These are phyloP conservation scores for Fomes fomentarius DNA, from an alignment of 1,284 basidiomycete species.

Conservation along the genomic window DNA sequence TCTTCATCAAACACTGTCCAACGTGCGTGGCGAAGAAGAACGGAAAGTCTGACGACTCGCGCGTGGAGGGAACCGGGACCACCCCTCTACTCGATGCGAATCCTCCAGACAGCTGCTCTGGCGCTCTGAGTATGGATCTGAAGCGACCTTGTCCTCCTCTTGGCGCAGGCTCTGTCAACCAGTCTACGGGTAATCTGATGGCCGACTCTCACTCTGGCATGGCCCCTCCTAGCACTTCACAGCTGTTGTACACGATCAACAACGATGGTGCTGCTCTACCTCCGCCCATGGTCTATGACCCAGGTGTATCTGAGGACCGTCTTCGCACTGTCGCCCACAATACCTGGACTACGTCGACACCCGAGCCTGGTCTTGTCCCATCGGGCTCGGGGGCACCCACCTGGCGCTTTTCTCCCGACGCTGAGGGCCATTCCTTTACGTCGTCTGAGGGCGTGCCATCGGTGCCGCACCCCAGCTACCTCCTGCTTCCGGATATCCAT, in stretches of 20 bases:
- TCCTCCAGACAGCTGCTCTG: no score
- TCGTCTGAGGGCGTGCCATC: not conserved
- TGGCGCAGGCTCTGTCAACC: not conserved
- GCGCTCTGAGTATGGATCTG: no score
- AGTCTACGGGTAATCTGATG: not conserved
- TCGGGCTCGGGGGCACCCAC: not conserved
- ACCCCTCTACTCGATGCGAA: not conserved
- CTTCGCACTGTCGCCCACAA: no score
- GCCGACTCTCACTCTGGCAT: not conserved
- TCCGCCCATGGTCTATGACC: no score
- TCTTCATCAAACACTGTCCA: slow-evolving; percentile 77
- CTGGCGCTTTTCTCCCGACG: slow-evolving; percentile 1
- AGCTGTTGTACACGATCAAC: no score
- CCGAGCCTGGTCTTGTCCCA: not conserved
- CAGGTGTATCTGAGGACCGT: no score
- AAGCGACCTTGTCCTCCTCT: no score
- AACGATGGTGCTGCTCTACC: no score
- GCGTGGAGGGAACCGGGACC: not conserved
- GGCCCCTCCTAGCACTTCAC: not conserved
- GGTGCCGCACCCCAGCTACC: not conserved
- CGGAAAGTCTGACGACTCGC: slow-evolving; percentile 25
- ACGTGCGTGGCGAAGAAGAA: slow-evolving; percentile 56
- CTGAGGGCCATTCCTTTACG: not conserved
- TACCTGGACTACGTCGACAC: not conserved
- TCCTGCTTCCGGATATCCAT: slow-evolving; percentile 17